Base-by-base conservation (phyloP, 805 yeast species). In the Teunomyces cretensis region DNA sequence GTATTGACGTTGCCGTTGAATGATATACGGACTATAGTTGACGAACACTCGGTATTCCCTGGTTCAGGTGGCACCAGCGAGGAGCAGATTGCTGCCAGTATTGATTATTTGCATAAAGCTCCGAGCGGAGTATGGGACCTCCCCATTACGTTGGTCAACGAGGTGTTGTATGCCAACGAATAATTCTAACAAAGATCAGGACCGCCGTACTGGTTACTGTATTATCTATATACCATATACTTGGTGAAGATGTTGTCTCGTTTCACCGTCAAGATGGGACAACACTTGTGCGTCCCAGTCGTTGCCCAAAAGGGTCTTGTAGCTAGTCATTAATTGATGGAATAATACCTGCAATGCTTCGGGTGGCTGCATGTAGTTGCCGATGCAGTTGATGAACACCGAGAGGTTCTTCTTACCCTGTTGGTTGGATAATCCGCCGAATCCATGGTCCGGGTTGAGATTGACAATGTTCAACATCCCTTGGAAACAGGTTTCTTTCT, bases 91-190 rank as follows among this genome's bases (percentile, higher is more conserved):
- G 54, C 46, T 2, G 45, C 47, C 15, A 49, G 62, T 2, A 42
- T 50, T 9, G 60, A 67, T 3, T 84, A 71, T 58, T n/a, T 45
- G 24, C 48, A 74, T 68, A 58, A 62, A 12, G 79, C 87, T 14
- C 83, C 94, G 0, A 86, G 88, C 57, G 97, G 96, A 0, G 92
- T 92, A 4, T 80, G 89, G 78, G 98, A 91, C 62, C 58, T 91
- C 42, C 92, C 96, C 0, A 71, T 90, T 1, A 75, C 79, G 11
- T 76, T 81, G 38, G 92, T 85, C 1, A 84, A 86, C 55, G 75
- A 76, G 39, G 80, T 85, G 1, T 62, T 88, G 13, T 87, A 86
- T 56, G 67, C 49, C 11, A 49, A 42, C n/a, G 26, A 15, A 26
- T n/a, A n/a, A n/a, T n/a, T n/a, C n/a, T 19, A 6, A 19, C 22